These are phyloP conservation scores for Paraglomus brasilianum DNA, from an alignment of 192 early-diverging fungal genomes.

Conservation along the genomic window DNA sequence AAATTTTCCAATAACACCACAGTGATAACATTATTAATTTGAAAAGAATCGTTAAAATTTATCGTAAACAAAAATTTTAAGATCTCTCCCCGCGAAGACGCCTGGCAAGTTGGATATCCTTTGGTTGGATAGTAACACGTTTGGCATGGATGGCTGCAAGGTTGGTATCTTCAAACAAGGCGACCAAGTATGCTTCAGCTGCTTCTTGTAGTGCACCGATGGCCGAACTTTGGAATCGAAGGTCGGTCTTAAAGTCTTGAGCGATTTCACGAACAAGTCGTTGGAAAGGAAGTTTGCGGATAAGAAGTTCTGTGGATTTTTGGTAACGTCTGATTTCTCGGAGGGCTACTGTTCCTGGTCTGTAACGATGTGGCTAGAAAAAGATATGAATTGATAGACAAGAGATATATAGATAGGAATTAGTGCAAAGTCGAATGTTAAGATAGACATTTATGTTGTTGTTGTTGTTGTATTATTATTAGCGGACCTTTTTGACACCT, in stretches of 20 bases:
- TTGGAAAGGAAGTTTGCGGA: constrained; percentile 93
- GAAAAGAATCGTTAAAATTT: background rate
- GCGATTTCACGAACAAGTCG: constrained; percentile 98
- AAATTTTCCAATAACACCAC: no score
- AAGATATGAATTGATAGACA: constrained; percentile 2
- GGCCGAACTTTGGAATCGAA: constrained; percentile 99
- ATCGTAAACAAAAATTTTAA: constrained; percentile 46
- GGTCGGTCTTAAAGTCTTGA: constrained; percentile 99
- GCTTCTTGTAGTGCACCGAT: constrained; percentile 99
- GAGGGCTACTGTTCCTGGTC: constrained; percentile 87
- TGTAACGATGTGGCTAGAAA: constrained; percentile 70
- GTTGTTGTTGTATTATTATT: no score
- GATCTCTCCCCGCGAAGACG: constrained; percentile 92
- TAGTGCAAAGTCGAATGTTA: no score
- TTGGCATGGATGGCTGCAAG: constrained; percentile 99
- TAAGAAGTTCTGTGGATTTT: constrained; percentile 94
- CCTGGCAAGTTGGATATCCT: constrained; percentile 98
- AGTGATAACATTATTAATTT: no score
- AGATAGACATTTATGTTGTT: no score
- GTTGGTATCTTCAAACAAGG: constrained; percentile 97
- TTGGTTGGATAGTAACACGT: constrained; percentile 99
- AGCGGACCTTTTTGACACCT: constrained; percentile 79
- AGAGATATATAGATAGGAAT: no score
- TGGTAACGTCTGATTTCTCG: constrained; percentile 93
- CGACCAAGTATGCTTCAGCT: constrained; percentile 89